phyloP scores from a whole-genome alignment of 345 rosid genomes.

The Limnanthes douglasii region DNA sequence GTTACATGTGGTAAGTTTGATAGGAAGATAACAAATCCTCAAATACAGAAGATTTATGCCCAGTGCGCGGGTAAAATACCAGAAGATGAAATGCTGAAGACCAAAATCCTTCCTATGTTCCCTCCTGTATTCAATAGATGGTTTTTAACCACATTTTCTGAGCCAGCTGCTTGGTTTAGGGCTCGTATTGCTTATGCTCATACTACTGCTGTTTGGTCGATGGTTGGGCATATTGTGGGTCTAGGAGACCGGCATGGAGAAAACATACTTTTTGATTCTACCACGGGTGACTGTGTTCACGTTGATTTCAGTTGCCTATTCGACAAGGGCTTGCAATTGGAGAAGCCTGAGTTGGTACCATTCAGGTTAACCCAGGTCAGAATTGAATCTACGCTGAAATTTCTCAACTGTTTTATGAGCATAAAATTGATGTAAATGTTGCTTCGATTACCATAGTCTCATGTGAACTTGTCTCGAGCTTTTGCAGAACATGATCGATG shows the following conservation, averaged over 20 bases:
- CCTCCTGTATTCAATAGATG: conserved; percentile 94
- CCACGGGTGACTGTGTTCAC: conserved; percentile 97
- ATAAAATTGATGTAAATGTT: conserved; percentile 4
- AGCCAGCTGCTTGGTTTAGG: conserved; percentile 99
- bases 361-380: conserved; percentile 94
- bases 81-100: conserved; percentile 84
- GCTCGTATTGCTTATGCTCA: conserved; percentile 94
- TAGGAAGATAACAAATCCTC: conserved; percentile 86
- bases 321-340: conserved; percentile 91
- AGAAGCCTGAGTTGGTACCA: conserved; percentile 98
- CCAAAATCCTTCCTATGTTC: conserved; percentile 86
- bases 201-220: conserved; percentile 97
- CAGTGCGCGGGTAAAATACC: conserved; percentile 68
- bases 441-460: conserved; percentile 2
- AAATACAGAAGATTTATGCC: conserved; percentile 75
- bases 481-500: conserved; percentile 96
- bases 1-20: conserved; percentile 70
- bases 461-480: too few relatives aligned
- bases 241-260: conserved; percentile 98
- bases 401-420: not conserved
- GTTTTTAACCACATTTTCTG: conserved; percentile 91
- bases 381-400: conserved; percentile 3
- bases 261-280: conserved; percentile 95
- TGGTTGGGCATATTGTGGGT: conserved; percentile 98
- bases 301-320: conserved; percentile 98